phyloP scores from a whole-genome alignment of 495 filamentous ascomycete species.

The Penicillium pancosmium region DNA sequence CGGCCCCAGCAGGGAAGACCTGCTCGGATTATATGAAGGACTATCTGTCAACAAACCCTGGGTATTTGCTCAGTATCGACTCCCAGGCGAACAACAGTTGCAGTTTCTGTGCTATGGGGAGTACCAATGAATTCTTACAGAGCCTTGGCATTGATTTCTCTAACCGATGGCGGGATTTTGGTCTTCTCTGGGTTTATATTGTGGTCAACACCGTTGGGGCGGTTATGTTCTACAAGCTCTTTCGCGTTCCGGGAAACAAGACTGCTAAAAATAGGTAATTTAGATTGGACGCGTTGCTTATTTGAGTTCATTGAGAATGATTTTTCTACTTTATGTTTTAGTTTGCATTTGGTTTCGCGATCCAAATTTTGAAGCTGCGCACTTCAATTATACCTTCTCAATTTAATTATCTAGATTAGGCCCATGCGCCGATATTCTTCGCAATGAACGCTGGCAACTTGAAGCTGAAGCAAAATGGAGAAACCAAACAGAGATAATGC shows the following conservation, averaged over 20 bases:
- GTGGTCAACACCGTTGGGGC: neutral
- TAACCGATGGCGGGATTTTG: constrained; percentile 5
- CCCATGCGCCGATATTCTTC: too few relatives aligned
- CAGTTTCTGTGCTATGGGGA: neutral
- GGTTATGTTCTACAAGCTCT: neutral
- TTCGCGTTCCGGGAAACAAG: neutral
- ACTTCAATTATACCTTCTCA: too few relatives aligned
- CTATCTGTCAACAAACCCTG: neutral
- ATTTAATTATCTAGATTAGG: too few relatives aligned
- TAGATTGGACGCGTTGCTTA: too few relatives aligned
- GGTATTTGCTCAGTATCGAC: neutral
- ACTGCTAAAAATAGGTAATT: neutral
- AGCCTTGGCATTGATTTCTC: neutral
- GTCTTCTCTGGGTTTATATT: neutral
- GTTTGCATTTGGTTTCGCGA: too few relatives aligned
- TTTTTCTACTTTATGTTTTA: too few relatives aligned
- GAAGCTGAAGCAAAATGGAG: too few relatives aligned
- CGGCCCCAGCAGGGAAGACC: neutral
- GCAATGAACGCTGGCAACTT: too few relatives aligned
- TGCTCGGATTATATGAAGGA: neutral
- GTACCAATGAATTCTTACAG: neutral
- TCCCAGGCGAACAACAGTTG: neutral
- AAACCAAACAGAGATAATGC: too few relatives aligned
- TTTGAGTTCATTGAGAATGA: too few relatives aligned
- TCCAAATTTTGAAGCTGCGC: too few relatives aligned